phyloP scores from a whole-genome alignment of 139 green algal species.

The Tetraselmis chui region DNA sequence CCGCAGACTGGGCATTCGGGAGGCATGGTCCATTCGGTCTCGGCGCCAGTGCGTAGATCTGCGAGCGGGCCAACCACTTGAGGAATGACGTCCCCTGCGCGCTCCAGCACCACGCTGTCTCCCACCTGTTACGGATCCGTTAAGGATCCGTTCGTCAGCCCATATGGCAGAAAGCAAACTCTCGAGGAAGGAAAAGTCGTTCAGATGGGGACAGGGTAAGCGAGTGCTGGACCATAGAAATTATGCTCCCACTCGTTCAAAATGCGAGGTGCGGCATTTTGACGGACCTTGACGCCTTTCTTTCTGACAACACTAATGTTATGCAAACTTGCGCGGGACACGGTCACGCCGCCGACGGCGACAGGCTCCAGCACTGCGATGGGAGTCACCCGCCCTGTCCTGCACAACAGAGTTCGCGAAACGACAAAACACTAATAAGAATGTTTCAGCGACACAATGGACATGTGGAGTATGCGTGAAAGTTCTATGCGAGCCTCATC shows the following conservation, averaged over 20 bases:
- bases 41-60: too few relatives aligned
- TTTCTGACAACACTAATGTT: constrained; percentile 22
- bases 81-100: constrained; percentile 51
- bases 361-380: constrained; percentile 38
- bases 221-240: too few relatives aligned
- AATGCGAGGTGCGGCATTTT: constrained; percentile 8
- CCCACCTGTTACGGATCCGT: too few relatives aligned
- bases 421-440: background rate
- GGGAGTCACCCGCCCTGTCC: constrained; percentile 20
- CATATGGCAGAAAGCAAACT: too few relatives aligned
- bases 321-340: constrained; percentile 39
- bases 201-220: too few relatives aligned
- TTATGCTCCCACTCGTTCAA: too few relatives aligned
- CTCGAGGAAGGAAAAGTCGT: too few relatives aligned
- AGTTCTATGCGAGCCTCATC: background rate
- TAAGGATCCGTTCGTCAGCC: too few relatives aligned
- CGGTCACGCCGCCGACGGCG: constrained; percentile 30
- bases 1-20: too few relatives aligned
- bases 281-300: background rate
- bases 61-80: too few relatives aligned
- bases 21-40: too few relatives aligned
- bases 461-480: background rate
- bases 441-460: too few relatives aligned
- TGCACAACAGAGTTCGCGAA: background rate
- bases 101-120: constrained; percentile 34